Evolutionary conservation across 768 basidiomycete species (phyloP), one percentile per base, ranked within the genome.

Genomic region (Russula dissimulans): DNA sequence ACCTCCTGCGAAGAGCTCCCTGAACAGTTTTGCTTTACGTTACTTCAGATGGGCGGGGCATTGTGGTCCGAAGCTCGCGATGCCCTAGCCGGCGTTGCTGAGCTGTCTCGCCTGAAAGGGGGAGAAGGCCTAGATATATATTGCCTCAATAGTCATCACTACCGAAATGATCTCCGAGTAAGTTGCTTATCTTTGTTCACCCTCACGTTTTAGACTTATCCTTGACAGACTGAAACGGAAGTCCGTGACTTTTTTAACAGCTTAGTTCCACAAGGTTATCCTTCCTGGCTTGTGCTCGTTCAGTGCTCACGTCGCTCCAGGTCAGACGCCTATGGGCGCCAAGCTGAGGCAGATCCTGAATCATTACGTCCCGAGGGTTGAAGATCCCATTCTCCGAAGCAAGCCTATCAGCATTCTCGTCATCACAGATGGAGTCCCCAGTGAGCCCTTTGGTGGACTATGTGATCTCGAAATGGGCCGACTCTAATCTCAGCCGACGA

Each of bases 71-170:
- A 68, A 55, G 67, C 78, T 1, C 64, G 75, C 31, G 76, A 75
- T 41, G 77, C 78, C 2, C 70, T 79, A 22, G 75, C 69, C 45
- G 77, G 72, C 48, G 70, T 78, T 26, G 70, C 74, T 5, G 73
- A 76, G 39, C 63, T 74, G 3, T 72, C 75, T 26, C 71, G 69
- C 32, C 62, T 68, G 41, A 73, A 75, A 53, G 75, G 72, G 14
- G 69, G 71, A 10, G 74, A 71, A 32, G 77, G 78, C 11, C 31
- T 72, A 48, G 78, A 79, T 42, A 67, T 79, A 15, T 71, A 76
- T 61, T 78, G 78, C 66, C 71, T 78, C 65, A 78, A 78, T 59
- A 49, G 55, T 11, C 63, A 66, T 4, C 11, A 34, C 9, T 56
- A 26, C 56, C 53, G 43, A 14, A 52, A 44, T n/a, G 53, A 59